Base-by-base conservation (phyloP, 352 stramenopile species). In the Plasmopara muralis region DNA sequence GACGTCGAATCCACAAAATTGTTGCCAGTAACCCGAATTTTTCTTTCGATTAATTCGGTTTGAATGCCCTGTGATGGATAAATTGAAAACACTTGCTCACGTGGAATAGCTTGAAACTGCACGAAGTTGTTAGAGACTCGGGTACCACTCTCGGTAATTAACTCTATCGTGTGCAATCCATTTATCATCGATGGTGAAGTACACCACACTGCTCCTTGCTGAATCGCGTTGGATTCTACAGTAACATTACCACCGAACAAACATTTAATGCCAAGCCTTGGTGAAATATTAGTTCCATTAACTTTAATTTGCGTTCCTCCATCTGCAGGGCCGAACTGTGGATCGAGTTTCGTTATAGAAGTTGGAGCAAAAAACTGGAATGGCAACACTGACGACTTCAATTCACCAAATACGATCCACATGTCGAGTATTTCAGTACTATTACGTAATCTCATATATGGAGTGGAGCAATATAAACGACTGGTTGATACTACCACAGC, bases 1-100 rank as follows among this genome's bases (percentile, higher is more conserved):
- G 44, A 40, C 5, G 38, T 39, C 3, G 75, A 74, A 57, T 83
- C 55, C n/a, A 76, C 41, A 34, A 89, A 87, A 44, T 84, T 67
- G 9, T 60, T 43, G 5, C 76, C 78, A 7, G 45, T 52, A 0
- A 89, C 50, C 6, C 77, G 55, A 33, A 70, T 47, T 42, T 25
- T 65, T 37, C 51, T 60, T 18, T 66, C 55, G 1, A 12, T 41
- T 14, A 16, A 15, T 28, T 40, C 16, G 6, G 56, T 66, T 45
- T 66, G 50, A 7, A 68, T 65, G 9, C 71, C 68, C 31, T 34
- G 45, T 5, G 47, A 44, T 13, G 67, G 69, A 9, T 72, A 15
- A 35, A 79, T 43, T 12, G 37, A 29, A 10, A 60, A 39, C 2
- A 87, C 39, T 4, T 72, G 31, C 43, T 83, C 68, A 5, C 55